Base-by-base conservation (phyloP, 2,329 filamentous ascomycete genomes). In the Botrytis fragariae region DNA sequence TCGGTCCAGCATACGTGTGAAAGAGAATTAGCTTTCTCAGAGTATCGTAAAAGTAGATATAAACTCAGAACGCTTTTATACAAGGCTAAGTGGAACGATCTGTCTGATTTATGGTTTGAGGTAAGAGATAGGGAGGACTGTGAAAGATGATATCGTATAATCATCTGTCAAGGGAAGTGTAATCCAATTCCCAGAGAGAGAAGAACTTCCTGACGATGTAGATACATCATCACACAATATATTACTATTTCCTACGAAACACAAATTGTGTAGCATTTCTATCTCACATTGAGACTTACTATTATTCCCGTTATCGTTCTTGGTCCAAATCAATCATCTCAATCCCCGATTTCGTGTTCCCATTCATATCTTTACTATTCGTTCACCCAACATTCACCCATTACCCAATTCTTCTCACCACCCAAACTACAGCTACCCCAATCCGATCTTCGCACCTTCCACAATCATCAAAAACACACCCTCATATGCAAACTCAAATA, bases 261-360 rank as follows among this genome's bases (percentile, higher is more conserved):
- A n/a, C 25, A 51, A 25, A 12, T n/a, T n/a, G 1, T n/a, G 10
- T 51, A 51, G 9, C 1, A 6, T 51, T 6, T 51, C 22, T 10
- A 51, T 51, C 48, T n/a, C 25, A 51, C 2, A n/a, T 51, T n/a
- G 10, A 51, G 5, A 3, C 1, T 14, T 51, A 0, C 25, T 12
- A 2, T 51, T 16, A 7, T 18, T 29, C 0, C 6, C 1, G 3
- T 7, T 29, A 16, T 8, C 5, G 18, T 2, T n/a, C 6, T 1
- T 16, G 3, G 14, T 16, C 51, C 29, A 54, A 29, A 54, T 29
- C 25, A 29, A 54, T 29, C 0, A 29, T 18, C 12, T 54, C 25
- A 29, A 16, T 29, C 12, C n/a, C 2, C 51, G 29, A 7, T 54
- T 16, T 29, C 7, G 14, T 5, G 16, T n/a, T 54, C n/a, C 51